Evolutionary conservation across 345 rosid species (phyloP).

Genomic region (Eucalyptus viminalis): DNA sequence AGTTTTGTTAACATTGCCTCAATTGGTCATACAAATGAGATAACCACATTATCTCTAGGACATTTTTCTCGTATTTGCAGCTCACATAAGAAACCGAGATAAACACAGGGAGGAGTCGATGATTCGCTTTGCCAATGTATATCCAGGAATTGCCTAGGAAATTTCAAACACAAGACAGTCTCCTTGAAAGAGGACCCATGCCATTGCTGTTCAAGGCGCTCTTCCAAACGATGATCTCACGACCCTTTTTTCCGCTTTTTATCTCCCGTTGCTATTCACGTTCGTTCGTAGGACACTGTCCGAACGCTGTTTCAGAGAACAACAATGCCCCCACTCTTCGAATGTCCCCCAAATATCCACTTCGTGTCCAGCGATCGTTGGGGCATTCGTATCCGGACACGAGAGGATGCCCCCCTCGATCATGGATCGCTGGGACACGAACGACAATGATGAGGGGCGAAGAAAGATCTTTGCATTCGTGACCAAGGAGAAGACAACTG

Average conservation of each 20-base stretch:
- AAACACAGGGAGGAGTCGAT: too few species aligned
- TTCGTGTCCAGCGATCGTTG: not conserved
- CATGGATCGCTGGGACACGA: not conserved
- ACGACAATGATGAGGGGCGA: not conserved
- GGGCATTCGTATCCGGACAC: not conserved
- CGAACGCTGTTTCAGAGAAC: not conserved
- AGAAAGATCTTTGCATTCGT: not conserved
- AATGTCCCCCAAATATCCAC: not conserved
- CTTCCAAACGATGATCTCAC: not conserved
- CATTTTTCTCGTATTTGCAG: not conserved
- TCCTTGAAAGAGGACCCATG: not conserved
- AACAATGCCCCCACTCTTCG: not conserved
- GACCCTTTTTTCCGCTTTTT: not conserved
- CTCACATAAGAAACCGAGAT: too few species aligned
- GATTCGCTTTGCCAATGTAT: not conserved
- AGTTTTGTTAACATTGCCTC: not conserved
- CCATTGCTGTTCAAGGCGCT: not conserved
- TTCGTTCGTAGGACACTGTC: not conserved
- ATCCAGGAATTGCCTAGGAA: not conserved
- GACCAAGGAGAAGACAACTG: not conserved
- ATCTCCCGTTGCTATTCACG: not conserved
- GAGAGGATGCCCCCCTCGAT: not conserved
- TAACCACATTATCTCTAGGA: not conserved
- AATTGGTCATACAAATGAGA: not conserved
- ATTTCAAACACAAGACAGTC: not conserved